These are phyloP conservation scores for Chenopodium album DNA, from an alignment of 148 eudicot genomes.

Conservation along the genomic window DNA sequence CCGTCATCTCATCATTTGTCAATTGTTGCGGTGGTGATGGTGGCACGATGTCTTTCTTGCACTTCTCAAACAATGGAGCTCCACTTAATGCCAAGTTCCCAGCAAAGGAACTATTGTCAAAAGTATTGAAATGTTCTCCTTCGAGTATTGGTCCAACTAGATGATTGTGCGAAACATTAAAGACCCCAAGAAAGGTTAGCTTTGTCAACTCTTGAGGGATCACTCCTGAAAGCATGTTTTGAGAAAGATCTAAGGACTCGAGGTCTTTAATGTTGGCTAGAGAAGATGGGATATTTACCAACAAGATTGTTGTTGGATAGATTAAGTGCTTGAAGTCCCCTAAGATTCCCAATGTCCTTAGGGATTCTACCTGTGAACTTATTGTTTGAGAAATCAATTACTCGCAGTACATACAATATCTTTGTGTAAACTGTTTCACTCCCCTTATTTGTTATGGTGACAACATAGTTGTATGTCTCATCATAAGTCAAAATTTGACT, in stretches of 20 bases:
- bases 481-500: too few species aligned
- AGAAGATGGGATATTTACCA: neutral
- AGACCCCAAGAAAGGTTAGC: neutral
- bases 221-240: neutral
- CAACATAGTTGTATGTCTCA: conserved; percentile 4
- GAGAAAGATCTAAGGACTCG: neutral
- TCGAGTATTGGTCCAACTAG: neutral
- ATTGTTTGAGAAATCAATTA: conserved; percentile 30
- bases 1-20: neutral
- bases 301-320: neutral
- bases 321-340: neutral
- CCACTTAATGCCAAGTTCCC: conserved; percentile 39
- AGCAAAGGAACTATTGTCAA: conserved; percentile 12
- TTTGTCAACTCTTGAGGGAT: neutral
- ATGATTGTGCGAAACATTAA: neutral
- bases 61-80: conserved; percentile 26
- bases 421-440: neutral
- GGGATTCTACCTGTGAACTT: neutral
- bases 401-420: conserved; percentile 16
- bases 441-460: conserved; percentile 39
- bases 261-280: neutral
- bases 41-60: neutral
- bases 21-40: neutral
- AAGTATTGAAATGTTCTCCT: neutral
- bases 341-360: neutral